phyloP scores from a whole-genome alignment of 2,329 filamentous ascomycete species.

The Penicillium concentricum region DNA sequence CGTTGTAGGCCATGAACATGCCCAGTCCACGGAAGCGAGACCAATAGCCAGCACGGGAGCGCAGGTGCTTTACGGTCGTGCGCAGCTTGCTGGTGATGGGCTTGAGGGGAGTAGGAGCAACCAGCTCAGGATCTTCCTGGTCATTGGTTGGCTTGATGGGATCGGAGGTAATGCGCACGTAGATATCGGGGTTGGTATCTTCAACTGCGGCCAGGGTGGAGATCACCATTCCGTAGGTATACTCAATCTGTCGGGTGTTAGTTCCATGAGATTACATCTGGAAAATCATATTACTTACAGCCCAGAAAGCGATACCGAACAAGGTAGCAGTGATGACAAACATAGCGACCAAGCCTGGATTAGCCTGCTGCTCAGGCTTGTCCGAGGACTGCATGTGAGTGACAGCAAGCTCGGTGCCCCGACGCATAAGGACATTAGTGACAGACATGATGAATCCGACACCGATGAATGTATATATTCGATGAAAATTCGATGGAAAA shows the following conservation, averaged over 20 bases:
- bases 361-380: constrained; percentile 18
- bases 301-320: constrained; percentile 23
- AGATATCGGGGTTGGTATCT: constrained; percentile 54
- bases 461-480: background rate
- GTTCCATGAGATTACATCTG: background rate
- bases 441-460: constrained; percentile 25
- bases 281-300: constrained; percentile 24
- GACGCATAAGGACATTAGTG: constrained; percentile 34
- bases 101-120: constrained; percentile 50
- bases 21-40: constrained; percentile 69
- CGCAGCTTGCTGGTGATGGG: constrained; percentile 63
- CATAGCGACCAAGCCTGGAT: constrained; percentile 28
- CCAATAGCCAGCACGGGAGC: constrained; percentile 61
- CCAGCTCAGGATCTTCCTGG: constrained; percentile 44
- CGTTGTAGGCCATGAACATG: constrained; percentile 49
- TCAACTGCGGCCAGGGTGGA: constrained; percentile 65
- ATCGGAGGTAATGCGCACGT: constrained; percentile 50
- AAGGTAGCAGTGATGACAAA: constrained; percentile 29
- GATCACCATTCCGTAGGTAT: constrained; percentile 61
- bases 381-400: constrained; percentile 22
- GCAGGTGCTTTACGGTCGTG: constrained; percentile 60
- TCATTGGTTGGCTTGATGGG: constrained; percentile 30
- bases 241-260: constrained; percentile 45
- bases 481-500: background rate
- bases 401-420: constrained; percentile 35